phyloP scores from a whole-genome alignment of 2,329 filamentous ascomycete genomes.

The Scedosporium apiospermum region DNA sequence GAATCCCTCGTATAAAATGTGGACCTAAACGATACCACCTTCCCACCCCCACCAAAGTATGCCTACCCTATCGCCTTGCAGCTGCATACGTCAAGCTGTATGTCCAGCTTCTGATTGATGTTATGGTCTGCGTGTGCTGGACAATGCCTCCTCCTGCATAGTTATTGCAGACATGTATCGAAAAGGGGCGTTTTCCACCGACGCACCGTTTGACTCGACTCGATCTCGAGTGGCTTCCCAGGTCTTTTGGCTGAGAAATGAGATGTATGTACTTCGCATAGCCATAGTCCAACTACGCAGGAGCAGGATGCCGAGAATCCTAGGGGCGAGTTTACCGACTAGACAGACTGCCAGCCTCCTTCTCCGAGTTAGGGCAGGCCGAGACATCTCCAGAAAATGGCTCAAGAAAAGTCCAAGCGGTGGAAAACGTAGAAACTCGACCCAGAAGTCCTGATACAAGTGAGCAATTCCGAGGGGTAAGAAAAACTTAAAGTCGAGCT shows the following conservation, averaged over 20 bases:
- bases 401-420: not conserved
- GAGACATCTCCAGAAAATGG: not conserved
- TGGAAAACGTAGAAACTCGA: not conserved
- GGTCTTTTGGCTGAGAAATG: not conserved
- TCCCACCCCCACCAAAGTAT: not conserved
- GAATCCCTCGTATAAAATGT: not conserved
- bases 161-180: not conserved
- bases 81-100: not conserved
- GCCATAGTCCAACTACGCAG: too few relatives aligned
- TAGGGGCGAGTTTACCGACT: not conserved
- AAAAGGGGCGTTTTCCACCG: not conserved
- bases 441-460: too few relatives aligned
- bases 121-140: not conserved
- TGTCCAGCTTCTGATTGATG: not conserved
- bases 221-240: not conserved
- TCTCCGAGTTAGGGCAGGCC: not conserved
- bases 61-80: conserved; percentile 1
- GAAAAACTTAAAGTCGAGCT: not conserved
- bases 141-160: not conserved
- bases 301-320: too few relatives aligned
- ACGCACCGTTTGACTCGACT: not conserved
- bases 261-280: not conserved
- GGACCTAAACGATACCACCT: conserved; percentile 1
- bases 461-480: too few relatives aligned
- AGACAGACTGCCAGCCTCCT: not conserved